Base-by-base conservation (phyloP, 495 filamentous ascomycete species). In the Penicillium daleae region DNA sequence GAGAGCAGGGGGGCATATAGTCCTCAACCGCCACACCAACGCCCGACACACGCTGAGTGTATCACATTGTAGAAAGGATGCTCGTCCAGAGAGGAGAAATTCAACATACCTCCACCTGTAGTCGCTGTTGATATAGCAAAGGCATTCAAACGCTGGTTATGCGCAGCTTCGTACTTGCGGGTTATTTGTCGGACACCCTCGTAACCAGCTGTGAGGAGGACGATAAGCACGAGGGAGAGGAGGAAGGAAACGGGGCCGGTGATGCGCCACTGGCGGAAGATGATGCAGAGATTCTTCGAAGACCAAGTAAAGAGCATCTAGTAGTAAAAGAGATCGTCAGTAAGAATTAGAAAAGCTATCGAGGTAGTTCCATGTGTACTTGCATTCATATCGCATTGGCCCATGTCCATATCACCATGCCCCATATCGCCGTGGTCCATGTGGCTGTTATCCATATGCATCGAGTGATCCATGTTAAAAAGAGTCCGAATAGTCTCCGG, bases 291-390 rank as follows among this genome's bases (percentile, higher is more conserved):
- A 76, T 97, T 86, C 49, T 85, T 81, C 19, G 92, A 93, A 67
- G 90, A 84, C 96, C 95, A 98, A 56, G 92, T 99, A 77, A 99
- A 99, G 35, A 97, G 86, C 94, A 97, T 98, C 92, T 96, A 63
- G 15, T n/a, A 19, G 31, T n/a, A 17, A 32, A 31, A 5, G 21
- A 49, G 2, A 37, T 58, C 0, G 9, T 46, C 21, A 46, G 42
- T 51, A 60, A 60, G n/a, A 48, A 37, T 48, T 59, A 57, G 31
- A 1, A 9, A 21, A 42, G 29, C 63, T 37, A 50, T 27, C 4
- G 46, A 50, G 50, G 42, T 26, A 35, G 27, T 53, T 33, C 40
- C 44, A 19, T 37, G 15, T 62, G 22, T 46, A 62, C 85, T 69
- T 75, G 91, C 92, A 70, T 91, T 95, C 92, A 97, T 98, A 73